Evolutionary conservation across 495 filamentous ascomycete species (phyloP).

Genomic region (Xylaria venustula): DNA sequence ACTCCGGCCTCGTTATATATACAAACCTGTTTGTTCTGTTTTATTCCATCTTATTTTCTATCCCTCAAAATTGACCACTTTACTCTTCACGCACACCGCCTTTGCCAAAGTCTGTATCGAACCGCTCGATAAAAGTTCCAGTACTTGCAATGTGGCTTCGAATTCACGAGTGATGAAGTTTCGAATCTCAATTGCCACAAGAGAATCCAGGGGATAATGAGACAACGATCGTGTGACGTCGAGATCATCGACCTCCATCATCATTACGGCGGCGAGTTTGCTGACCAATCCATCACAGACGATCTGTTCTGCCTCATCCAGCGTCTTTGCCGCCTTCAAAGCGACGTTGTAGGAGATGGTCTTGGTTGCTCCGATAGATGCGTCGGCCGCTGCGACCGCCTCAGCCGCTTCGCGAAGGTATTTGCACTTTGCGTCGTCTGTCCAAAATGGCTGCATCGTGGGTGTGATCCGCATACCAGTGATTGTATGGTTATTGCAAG

Average conservation of each 20-base stretch:
- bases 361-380: slow-evolving; percentile 23
- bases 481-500: slow-evolving; percentile 50
- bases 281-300: slow-evolving; percentile 46
- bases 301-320: slow-evolving; percentile 44
- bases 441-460: slow-evolving; percentile 49
- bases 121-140: slow-evolving; percentile 51
- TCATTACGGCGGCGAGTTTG: slow-evolving; percentile 49
- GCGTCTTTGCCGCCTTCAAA: slow-evolving; percentile 39
- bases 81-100: slow-evolving; percentile 51
- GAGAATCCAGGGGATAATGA: slow-evolving; percentile 53
- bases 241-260: slow-evolving; percentile 53
- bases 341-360: slow-evolving; percentile 41
- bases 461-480: slow-evolving; percentile 52
- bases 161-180: slow-evolving; percentile 51
- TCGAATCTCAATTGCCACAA: slow-evolving; percentile 54
- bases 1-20: no score
- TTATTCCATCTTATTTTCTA: no score
- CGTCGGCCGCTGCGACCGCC: slow-evolving; percentile 38
- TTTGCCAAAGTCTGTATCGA: slow-evolving; percentile 48
- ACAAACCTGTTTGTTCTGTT: no score
- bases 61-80: slow-evolving; percentile 38
- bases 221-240: slow-evolving; percentile 47
- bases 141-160: slow-evolving; percentile 53
- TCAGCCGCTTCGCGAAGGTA: slow-evolving; percentile 47
- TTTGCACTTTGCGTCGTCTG: slow-evolving; percentile 51